Percentiles rank a stretch among this genome's conserved stretches.
phyloP scores from a whole-genome alignment of 129 eudicot species.

The Flaveria sonorensis region DNA sequence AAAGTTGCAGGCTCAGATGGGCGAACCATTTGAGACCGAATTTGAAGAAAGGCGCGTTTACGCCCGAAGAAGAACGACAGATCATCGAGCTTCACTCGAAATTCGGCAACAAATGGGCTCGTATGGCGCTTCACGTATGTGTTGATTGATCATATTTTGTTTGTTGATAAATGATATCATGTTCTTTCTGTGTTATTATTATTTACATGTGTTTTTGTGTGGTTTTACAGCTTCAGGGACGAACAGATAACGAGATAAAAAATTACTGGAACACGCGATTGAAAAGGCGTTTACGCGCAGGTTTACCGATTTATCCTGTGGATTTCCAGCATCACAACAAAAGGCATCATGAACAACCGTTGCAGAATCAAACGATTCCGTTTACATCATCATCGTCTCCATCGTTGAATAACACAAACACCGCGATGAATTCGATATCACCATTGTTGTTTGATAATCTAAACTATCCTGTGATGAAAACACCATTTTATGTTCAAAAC shows the following conservation, averaged over 20 bases:
- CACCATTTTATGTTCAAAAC: constrained; percentile 30
- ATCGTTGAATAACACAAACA: constrained; percentile 29
- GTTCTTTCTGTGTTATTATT: too few relatives aligned
- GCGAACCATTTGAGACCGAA: constrained; percentile 90
- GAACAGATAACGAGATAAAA: constrained; percentile 95
- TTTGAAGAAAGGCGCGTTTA: constrained; percentile 82
- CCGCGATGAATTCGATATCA: constrained; percentile 30
- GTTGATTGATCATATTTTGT: background rate
- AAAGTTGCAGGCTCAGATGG: constrained; percentile 92
- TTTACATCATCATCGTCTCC: constrained; percentile 39
- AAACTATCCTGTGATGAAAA: constrained; percentile 26
- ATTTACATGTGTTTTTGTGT: background rate
- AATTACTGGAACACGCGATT: constrained; percentile 93
- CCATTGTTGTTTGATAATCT: constrained; percentile 29
- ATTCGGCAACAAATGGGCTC: constrained; percentile 97
- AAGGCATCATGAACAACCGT: constrained; percentile 30
- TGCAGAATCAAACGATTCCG: constrained; percentile 28
- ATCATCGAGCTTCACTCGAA: constrained; percentile 83
- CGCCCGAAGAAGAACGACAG: constrained; percentile 67
- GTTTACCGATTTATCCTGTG: constrained; percentile 79
- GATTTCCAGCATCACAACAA: constrained; percentile 39
- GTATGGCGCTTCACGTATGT: constrained; percentile 85
- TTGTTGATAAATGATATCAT: too few relatives aligned
- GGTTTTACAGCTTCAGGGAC: constrained; percentile 70
- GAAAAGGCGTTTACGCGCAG: constrained; percentile 74